These are phyloP conservation scores for Phytophthora colocasiae DNA, from an alignment of 352 stramenopile species.

Conservation along the genomic window DNA sequence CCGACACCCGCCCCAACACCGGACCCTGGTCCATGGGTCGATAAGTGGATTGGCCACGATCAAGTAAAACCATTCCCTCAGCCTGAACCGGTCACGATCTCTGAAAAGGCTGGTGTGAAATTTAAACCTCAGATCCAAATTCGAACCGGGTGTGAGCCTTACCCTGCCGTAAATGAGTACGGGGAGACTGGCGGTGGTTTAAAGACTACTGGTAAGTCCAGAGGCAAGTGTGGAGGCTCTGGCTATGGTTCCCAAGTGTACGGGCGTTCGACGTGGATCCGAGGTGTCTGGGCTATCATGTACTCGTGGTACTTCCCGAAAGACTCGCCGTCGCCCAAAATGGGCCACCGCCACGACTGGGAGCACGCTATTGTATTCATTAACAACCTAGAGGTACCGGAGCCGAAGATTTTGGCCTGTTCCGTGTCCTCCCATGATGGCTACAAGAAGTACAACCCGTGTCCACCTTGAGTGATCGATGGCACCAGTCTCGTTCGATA, in stretches of 20 bases:
- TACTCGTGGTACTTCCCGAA: slow-evolving; percentile 9
- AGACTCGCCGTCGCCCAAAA: neutral
- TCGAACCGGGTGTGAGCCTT: slow-evolving; percentile 3
- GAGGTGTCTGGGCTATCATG: slow-evolving; percentile 6
- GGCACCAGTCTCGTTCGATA: slow-evolving; percentile 9
- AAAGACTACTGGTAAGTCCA: no score
- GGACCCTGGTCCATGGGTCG: slow-evolving; percentile 2
- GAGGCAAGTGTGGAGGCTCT: slow-evolving; percentile 1
- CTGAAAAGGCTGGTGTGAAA: slow-evolving; percentile 5
- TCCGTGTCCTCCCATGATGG: slow-evolving; percentile 5
- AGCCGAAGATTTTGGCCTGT: slow-evolving; percentile 7
- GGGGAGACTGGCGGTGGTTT: no score
- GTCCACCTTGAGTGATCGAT: neutral
- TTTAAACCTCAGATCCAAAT: slow-evolving; percentile 14
- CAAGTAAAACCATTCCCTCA: slow-evolving; percentile 9
- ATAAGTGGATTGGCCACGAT: neutral
- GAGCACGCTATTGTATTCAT: slow-evolving; percentile 13
- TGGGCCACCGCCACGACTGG: slow-evolving; percentile 14
- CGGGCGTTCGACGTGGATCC: slow-evolving; percentile 3
- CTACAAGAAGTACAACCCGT: slow-evolving; percentile 14
- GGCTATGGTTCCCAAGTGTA: slow-evolving; percentile 8
- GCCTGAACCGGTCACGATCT: slow-evolving; percentile 8
- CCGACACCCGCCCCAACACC: no score
- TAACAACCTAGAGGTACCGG: neutral
- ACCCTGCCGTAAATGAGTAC: neutral